Base-by-base conservation (phyloP, 73 alveolate species). In the Paramecium bursaria region DNA sequence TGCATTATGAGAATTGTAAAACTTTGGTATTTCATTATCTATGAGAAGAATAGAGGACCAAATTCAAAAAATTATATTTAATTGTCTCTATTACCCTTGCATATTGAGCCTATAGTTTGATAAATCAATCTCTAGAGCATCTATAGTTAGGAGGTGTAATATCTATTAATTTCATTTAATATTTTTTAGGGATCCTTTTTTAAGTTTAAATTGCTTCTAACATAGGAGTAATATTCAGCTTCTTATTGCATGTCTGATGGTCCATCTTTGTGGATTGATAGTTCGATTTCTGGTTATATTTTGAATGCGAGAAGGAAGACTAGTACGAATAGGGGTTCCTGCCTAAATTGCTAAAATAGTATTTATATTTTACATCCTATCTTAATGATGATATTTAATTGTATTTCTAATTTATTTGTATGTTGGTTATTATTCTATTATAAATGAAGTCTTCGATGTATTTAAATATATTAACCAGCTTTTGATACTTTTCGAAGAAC, bases 81-180 rank as follows among this genome's bases (percentile, higher is more conserved):
- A 67, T 67, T 67, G 19, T 67, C 82, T 11, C 33, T 17, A 67
- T 67, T 67, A 15, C 35, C 82, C 44, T 67, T 67, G 14, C 82
- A 67, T 15, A 67, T 67, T 57, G 33, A 67, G 1, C 9, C 35
- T 30, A 11, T 17, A 39, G 15, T 0, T 2, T 35, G n/a, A n/a
- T n/a, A n/a, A n/a, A n/a, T n/a, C n/a, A n/a, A n/a, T n/a, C n/a
- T n/a, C n/a, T n/a, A n/a, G n/a, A n/a, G n/a, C n/a, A n/a, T n/a
- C n/a, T n/a, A n/a, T n/a, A n/a, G n/a, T n/a, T n/a, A n/a, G n/a
- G n/a, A n/a, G n/a, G n/a, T n/a, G n/a, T n/a, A n/a, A n/a, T n/a
- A n/a, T n/a, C n/a, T n/a, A 7, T 23, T 13, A 42, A 39, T 21
- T 39, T 67, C 33, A 15, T 35, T 13, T 0, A 33, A 31, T 15